Evolutionary conservation across 495 filamentous ascomycete species (phyloP), one percentile per base, ranked within the genome.

Genomic region (Xylaria flabelliformis): DNA sequence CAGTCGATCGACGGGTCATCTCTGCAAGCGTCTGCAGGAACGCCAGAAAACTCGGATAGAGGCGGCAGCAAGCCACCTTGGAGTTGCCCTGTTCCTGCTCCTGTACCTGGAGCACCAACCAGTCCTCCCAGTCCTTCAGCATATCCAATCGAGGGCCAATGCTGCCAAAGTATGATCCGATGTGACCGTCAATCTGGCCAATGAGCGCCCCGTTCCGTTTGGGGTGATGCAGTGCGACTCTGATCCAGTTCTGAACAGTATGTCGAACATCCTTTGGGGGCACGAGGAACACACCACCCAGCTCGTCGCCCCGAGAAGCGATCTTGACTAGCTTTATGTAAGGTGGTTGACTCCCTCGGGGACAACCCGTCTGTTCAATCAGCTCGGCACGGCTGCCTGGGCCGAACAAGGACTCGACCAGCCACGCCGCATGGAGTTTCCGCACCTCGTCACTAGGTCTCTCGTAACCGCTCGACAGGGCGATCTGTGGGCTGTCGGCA

Each of bases 1-100:
- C 6, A 21, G 53, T 46, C 3, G 21, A 1, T 36, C 39, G 13
- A 0, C 66, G 39, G 8, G 53, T 59, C 10, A 69, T 26, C 53
- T 69, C 66, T 0, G 53, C 66, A 15, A 69, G 66, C 32, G 66
- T 69, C 17, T 69, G 39, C 24, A 58, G 39, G 26, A 58, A 69
- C 17, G 53, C 66, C 24, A 53, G 59, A 9, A 69, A 59, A 53
- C 66, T 48, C 17, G 66, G 66, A 48, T 69, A 69, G 15, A 69
- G 51, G 21, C 53, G 66, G 39, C 24, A 69, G 26, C n/a, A 21
- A 21, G 50, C 21, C 21, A 19, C 1, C 34, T 3, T 7, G 41
- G 9, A 4, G 1, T 7, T 8, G 2, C 8, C 3, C 51, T 68
- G 21, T 21, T 34, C 66, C 53, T 69, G 66, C 66, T 17, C 3